Conservation (phyloP, 345 rosid species). For the Syzygium jambos region DNA sequence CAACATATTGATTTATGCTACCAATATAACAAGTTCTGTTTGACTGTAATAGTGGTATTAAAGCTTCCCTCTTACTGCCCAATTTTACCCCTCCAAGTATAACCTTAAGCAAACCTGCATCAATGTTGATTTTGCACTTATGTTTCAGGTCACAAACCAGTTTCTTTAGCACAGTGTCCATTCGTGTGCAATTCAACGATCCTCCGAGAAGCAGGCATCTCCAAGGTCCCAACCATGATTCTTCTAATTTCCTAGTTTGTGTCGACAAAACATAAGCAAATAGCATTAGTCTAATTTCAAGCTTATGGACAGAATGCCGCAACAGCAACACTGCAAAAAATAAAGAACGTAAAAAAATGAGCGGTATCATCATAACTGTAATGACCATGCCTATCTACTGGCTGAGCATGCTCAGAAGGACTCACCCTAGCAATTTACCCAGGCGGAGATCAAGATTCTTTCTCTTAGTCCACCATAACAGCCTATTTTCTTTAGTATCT, state of each 20-base stretch:
- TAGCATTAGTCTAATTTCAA: neutral
- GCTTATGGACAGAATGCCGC: neutral
- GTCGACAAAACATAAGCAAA: neutral
- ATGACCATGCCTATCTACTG: neutral
- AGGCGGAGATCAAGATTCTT: slow-evolving; percentile 71
- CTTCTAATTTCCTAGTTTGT: slow-evolving; percentile 56
- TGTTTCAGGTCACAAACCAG: slow-evolving; percentile 49
- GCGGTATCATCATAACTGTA: neutral
- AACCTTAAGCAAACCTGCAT: slow-evolving; percentile 48
- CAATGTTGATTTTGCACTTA: slow-evolving; percentile 61
- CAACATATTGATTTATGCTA: slow-evolving; percentile 19
- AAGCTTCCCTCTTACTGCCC: slow-evolving; percentile 31
- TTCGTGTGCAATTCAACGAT: slow-evolving; percentile 25
- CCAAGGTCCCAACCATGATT: slow-evolving; percentile 88
- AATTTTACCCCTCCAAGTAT: slow-evolving; percentile 45
- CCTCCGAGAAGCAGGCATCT: slow-evolving; percentile 64
- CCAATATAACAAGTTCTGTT: slow-evolving; percentile 61
- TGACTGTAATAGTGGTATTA: slow-evolving; percentile 26
- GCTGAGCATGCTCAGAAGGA: neutral
- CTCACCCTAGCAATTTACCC: slow-evolving; percentile 56
- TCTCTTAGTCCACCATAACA: slow-evolving; percentile 74
- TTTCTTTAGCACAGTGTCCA: slow-evolving; percentile 40
- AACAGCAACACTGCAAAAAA: neutral
- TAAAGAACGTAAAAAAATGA: neutral
- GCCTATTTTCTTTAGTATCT: slow-evolving; percentile 49